A percentile compares a stretch with the other conserved stretches of the same genome.
Evolutionary conservation across 768 basidiomycete species (phyloP).

Genomic region (Podaxis sp.): DNA sequence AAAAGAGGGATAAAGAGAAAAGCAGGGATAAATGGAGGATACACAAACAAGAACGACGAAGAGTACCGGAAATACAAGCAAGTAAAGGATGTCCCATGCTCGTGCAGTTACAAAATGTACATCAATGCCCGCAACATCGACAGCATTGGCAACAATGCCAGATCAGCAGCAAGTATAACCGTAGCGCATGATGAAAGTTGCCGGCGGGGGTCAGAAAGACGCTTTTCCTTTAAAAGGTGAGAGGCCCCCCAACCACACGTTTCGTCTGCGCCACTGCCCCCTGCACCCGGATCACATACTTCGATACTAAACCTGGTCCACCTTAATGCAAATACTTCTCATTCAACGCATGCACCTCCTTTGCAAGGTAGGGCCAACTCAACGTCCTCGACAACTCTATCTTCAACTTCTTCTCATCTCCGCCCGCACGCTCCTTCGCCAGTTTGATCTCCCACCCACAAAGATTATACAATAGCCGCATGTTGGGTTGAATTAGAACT

Average conservation of each 20-base stretch:
- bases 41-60: neutral
- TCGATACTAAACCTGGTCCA: neutral
- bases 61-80: no score
- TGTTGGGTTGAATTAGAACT: slow-evolving; percentile 93
- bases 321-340: slow-evolving; percentile 68
- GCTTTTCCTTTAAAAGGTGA: no score
- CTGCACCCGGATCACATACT: neutral
- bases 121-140: neutral
- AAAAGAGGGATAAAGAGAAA: neutral
- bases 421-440: slow-evolving; percentile 70
- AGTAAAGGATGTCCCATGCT: no score
- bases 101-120: neutral
- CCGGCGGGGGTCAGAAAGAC: no score
- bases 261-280: neutral
- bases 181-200: neutral
- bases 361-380: slow-evolving; percentile 83
- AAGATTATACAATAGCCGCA: slow-evolving; percentile 92
- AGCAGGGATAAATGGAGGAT: neutral
- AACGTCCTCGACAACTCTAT: slow-evolving; percentile 66
- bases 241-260: neutral
- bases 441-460: slow-evolving; percentile 93
- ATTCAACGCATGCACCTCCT: slow-evolving; percentile 82
- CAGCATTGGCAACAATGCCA: neutral
- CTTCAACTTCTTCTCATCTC: slow-evolving; percentile 47
- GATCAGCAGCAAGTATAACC: neutral